These are phyloP conservation scores for Xylaria sp. DNA, from an alignment of 2,329 filamentous ascomycete species.

Conservation along the genomic window DNA sequence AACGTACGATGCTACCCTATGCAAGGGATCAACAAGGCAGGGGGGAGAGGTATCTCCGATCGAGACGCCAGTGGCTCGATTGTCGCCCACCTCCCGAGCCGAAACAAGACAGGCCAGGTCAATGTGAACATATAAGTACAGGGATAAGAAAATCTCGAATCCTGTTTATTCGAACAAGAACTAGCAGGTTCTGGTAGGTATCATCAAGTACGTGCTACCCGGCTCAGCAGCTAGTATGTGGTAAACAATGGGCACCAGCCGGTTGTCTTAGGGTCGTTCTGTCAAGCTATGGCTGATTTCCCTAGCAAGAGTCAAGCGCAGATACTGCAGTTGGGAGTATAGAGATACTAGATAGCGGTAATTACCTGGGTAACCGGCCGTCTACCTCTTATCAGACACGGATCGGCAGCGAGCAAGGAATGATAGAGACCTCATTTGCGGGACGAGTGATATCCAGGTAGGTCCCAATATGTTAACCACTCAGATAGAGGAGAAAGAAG, in stretches of 20 bases:
- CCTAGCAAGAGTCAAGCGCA: not conserved
- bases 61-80: constrained; percentile 32
- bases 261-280: not conserved
- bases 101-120: not conserved
- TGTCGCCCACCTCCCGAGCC: constrained; percentile 21
- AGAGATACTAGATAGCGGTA: not conserved
- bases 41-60: constrained; percentile 32
- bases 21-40: constrained; percentile 18
- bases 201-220: not conserved
- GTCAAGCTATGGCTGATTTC: not conserved
- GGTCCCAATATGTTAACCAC: not conserved
- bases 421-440: not conserved
- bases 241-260: not conserved
- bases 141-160: constrained; percentile 3
- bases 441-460: not conserved
- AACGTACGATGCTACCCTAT: constrained; percentile 2
- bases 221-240: not conserved
- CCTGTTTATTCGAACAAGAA: constrained; percentile 11
- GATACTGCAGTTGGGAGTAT: no score
- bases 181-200: not conserved
- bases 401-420: constrained; percentile 1
- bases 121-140: not conserved
- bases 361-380: not conserved
- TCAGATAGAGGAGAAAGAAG: no score
- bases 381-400: not conserved